Evolutionary conservation across 1,284 basidiomycete species (phyloP).

Genomic region (Trametes versicolor): DNA sequence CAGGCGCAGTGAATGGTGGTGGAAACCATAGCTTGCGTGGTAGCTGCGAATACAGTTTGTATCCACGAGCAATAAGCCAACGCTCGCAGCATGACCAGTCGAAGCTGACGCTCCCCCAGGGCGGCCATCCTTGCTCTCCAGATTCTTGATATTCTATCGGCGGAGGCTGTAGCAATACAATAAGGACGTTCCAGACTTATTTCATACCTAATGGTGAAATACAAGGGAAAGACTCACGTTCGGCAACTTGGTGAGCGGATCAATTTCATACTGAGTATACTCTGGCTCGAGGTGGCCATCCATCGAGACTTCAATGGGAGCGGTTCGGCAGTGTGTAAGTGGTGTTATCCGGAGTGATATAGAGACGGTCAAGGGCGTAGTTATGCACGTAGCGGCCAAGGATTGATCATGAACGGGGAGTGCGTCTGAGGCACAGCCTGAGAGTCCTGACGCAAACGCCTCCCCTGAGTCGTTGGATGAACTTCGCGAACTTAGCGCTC

Average conservation of each 20-base stretch:
- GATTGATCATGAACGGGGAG: too few species aligned
- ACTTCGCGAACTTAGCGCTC: too few species aligned
- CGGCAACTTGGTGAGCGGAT: neutral
- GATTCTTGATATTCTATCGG: neutral
- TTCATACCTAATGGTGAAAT: neutral
- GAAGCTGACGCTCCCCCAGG: neutral
- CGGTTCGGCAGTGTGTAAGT: too few species aligned
- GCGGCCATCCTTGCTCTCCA: neutral
- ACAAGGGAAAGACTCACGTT: neutral
- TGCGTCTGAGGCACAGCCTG: too few species aligned
- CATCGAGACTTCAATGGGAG: neutral
- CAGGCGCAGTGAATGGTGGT: neutral
- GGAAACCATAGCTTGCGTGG: neutral
- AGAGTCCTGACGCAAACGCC: too few species aligned
- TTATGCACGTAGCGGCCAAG: too few species aligned
- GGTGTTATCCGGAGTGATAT: too few species aligned
- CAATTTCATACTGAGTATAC: neutral
- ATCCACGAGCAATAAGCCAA: constrained; percentile 2
- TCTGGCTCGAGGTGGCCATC: too few species aligned
- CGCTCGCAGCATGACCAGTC: neutral
- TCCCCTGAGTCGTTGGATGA: too few species aligned
- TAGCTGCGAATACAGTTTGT: neutral
- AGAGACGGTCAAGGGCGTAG: too few species aligned
- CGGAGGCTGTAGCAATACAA: neutral
- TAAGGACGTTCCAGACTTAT: neutral